Base-by-base conservation (phyloP, 495 filamentous ascomycete species). In the Penicillium dipodomyicola region DNA sequence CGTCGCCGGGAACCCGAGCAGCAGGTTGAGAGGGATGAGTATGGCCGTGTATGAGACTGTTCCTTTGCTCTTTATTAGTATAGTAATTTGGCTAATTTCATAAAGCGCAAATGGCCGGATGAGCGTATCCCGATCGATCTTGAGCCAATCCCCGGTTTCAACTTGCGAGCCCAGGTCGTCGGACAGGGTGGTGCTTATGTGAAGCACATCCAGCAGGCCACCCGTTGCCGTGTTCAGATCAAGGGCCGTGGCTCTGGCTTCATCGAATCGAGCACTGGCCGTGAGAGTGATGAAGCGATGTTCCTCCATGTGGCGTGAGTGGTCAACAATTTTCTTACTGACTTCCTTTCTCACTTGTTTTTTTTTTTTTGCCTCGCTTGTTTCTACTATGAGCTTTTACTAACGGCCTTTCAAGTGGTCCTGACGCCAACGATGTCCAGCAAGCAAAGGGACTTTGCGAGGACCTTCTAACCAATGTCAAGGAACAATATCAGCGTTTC, bases 241-340 rank as follows among this genome's bases (percentile, higher is more conserved):
- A 98, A 97, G 65, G 94, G 94, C 35, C 89, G 90, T 52, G 91
- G 91, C n/a, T 97, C 94, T 37, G 93, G 92, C 15, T 98, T 95
- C 67, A 85, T 92, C 64, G 94, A 98, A 66, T 84, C 84, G 15
- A 84, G 84, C 29, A 92, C 92, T 20, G 84, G 85, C 48, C 81
- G 77, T 17, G 94, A 98, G 73, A 96, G 91, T 58, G 93, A 98
- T 44, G 94, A 98, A 63, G 80, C 88, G 2, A 96, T 98, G 88
- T 97, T 88, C 67, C 78, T 98, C 41, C 92, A 97, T 68, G 91
- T 97, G 49, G 89, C 93, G 92, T 96, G 56, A 73, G 73, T 67
- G 25, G 17, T n/a, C 27, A 25, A 23, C 9, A 37, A 17, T 25
- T n/a, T 5, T 29, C 14, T 35, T 44, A 9, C 43, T n/a, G 14